Base-by-base conservation (phyloP, 495 filamentous ascomycete species). In the Podospora bellae-mahoneyi region DNA sequence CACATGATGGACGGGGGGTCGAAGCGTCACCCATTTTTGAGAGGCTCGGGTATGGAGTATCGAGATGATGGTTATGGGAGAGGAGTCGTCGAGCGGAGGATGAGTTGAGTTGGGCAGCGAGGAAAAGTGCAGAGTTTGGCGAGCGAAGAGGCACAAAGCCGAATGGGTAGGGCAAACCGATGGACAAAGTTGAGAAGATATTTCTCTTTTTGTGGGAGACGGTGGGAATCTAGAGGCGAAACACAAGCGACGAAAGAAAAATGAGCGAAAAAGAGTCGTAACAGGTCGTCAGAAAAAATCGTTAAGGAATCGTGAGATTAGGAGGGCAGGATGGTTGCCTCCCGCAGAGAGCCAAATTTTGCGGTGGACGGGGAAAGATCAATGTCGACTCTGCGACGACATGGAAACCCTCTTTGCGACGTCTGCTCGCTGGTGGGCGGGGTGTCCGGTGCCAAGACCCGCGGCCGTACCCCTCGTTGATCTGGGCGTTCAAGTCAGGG, bases 1-100 rank as follows among this genome's bases (percentile, higher is more conserved):
- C 94, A 60, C 83, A 84, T 71, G 84, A 84, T 71, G 84, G 82
- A 60, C 84, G 82, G 18, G 83, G 81, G 20, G 78, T 72, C 3
- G 60, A 18, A 60, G 86, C 78, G 54, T 80, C 69, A 53, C 79
- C 79, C 84, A 86, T 86, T 26, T 26, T 53, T 69, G 62, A 67
- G 55, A 19, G n/a, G n/a, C 4, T 56, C 59, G 59, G 59, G 61
- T 23, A 23, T 23, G 23, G 23, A 23, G 61, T 53, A 63, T 63
- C 27, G 61, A 44, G 61, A 34, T 6, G 18, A 32, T 20, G 2
- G 23, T 23, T 23, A 30, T 15, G 60, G 6, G 60, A 30, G 30
- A 30, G 16, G 13, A 62, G 18, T n/a, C 16, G 3, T 30, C 23
- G 18, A 27, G 20, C 6, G 26, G 5, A 28, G 9, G 60, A 28